Evolutionary conservation across 257 asterid genomes (phyloP).

Genomic region (Echites panduratus): DNA sequence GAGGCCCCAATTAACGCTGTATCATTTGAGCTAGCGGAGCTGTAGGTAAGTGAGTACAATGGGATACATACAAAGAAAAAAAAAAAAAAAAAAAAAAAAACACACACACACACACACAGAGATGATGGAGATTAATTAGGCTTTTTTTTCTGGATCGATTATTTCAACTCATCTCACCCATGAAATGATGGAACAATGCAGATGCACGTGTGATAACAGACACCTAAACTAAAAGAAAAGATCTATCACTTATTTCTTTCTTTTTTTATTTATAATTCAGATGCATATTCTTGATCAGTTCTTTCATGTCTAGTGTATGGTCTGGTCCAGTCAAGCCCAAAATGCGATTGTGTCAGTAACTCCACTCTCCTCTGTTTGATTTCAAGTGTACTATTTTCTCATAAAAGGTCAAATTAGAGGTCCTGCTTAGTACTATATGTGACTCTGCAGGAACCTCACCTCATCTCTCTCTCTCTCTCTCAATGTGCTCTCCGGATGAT

Average conservation of each 20-base stretch:
- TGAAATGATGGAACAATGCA: slow-evolving; percentile 1
- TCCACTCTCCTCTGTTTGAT: not conserved
- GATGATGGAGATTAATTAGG: not conserved
- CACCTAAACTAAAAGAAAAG: not conserved
- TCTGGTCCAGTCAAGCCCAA: not conserved
- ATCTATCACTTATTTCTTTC: not conserved
- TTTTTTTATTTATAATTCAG: too few relatives aligned
- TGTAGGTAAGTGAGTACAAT: not conserved
- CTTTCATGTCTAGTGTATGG: not conserved
- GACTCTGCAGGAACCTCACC: not conserved
- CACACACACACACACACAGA: too few relatives aligned
- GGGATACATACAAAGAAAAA: too few relatives aligned
- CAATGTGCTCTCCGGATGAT: not conserved
- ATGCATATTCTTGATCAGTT: not conserved
- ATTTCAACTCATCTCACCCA: too few relatives aligned
- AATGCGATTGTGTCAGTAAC: not conserved
- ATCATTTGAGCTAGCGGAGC: not conserved
- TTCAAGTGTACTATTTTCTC: not conserved
- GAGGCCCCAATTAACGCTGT: not conserved
- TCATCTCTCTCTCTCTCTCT: not conserved
- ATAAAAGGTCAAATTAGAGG: slow-evolving; percentile 6
- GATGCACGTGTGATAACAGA: not conserved
- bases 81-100: too few relatives aligned
- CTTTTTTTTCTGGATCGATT: not conserved
- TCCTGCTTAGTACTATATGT: not conserved